Base-by-base conservation (phyloP, 345 rosid species). In the Populus euphratica region DNA sequence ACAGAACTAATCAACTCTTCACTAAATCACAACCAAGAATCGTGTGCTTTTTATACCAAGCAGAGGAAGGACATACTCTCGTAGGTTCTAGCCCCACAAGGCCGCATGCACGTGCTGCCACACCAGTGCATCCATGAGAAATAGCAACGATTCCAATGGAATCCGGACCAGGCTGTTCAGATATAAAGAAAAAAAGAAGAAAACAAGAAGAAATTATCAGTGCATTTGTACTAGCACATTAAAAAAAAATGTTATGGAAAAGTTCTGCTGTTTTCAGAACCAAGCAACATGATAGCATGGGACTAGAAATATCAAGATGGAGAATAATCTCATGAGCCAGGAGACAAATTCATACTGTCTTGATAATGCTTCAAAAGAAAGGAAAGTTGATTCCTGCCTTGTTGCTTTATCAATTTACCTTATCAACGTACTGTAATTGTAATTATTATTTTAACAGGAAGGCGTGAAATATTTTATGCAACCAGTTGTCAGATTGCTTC, bases 131-230 rank as follows among this genome's bases (percentile, higher is more conserved):
- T 89, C 97, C 95, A 86, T 96, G 97, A 87, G 99, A 96, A 92
- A 96, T 94, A 89, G 99, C 96, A 82, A 96, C 86, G 99, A 96
- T 96, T 96, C 99, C 99, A 88, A 96, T 90, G 98, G 99, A 96
- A 96, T 96, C 98, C 99, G 99, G 98, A 96, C 99, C 99, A 96
- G 99, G 99, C 99, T 96, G 87, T 82, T 81, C 21, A 64, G 59
- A 39, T 59, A 68, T 33, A 63, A 17, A 11, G 38, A 14, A 38
- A 36, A 20, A 35, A 17, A 14, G 5, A 33, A 4, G 35, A 33
- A 4, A 33, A 33, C 5, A 33, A 10, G 17, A 59, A 36, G 21
- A 41, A 61, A 73, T 23, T 27, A 59, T 21, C 16, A 64, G 12
- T 21, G 1, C 35, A 43, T 14, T 11, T 29, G 12, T 70, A 27